A percentile compares a stretch with the other conserved stretches of the same genome.
Conservation (phyloP, 2,329 filamentous ascomycete genomes). For the Ceratocystis albifundus region DNA sequence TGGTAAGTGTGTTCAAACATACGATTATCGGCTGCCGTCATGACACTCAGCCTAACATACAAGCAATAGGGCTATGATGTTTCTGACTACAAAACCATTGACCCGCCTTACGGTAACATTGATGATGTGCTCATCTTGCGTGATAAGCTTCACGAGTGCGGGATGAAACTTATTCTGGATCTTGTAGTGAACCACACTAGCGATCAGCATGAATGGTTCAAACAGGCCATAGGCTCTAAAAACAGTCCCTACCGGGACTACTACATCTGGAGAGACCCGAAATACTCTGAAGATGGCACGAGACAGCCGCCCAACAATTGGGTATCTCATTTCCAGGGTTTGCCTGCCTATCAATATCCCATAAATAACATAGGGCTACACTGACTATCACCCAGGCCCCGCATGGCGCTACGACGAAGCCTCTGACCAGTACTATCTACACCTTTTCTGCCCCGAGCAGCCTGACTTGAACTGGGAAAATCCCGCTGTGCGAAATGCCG, state of each 20-base stretch:
- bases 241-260: slow-evolving; percentile 46
- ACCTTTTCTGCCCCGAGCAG: slow-evolving; percentile 58
- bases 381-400: slow-evolving; percentile 29
- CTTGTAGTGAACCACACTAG: slow-evolving; percentile 63
- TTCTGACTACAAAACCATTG: slow-evolving; percentile 54
- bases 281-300: slow-evolving; percentile 44
- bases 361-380: neutral
- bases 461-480: slow-evolving; percentile 74
- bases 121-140: slow-evolving; percentile 55
- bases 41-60: neutral
- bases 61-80: slow-evolving; percentile 51
- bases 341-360: neutral
- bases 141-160: slow-evolving; percentile 46
- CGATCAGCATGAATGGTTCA: slow-evolving; percentile 56
- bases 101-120: slow-evolving; percentile 55
- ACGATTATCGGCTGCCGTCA: neutral
- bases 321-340: slow-evolving; percentile 27
- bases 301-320: slow-evolving; percentile 52
- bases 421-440: slow-evolving; percentile 47
- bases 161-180: slow-evolving; percentile 60
- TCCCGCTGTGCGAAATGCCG: slow-evolving; percentile 49
- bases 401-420: slow-evolving; percentile 41
- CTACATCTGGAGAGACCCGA: slow-evolving; percentile 55
- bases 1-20: slow-evolving; percentile 31
- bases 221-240: slow-evolving; percentile 48